Conservation (phyloP, 352 stramenopile species). For the Phytopythium vexans region DNA sequence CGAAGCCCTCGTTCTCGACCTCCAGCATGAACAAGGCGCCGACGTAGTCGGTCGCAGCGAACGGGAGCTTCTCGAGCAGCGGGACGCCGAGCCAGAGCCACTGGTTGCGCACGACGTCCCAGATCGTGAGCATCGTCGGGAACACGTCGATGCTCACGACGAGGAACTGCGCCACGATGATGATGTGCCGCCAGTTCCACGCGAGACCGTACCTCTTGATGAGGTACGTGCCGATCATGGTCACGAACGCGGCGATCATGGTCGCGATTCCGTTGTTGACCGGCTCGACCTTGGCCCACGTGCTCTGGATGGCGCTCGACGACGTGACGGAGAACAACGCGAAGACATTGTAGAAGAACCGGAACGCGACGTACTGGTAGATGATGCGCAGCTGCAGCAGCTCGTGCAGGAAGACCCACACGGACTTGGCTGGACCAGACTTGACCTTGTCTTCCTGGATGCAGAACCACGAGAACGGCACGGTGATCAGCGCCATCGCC, state of each 20-base stretch:
- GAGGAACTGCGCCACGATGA: slow-evolving; percentile 14
- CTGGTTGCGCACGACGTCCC: slow-evolving; percentile 36
- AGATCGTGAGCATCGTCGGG: slow-evolving; percentile 33
- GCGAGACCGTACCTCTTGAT: slow-evolving; percentile 29
- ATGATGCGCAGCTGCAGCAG: slow-evolving; percentile 28
- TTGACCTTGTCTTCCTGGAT: slow-evolving; percentile 21
- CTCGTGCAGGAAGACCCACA: slow-evolving; percentile 23
- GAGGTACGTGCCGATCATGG: slow-evolving; percentile 17
- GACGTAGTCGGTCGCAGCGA: slow-evolving; percentile 22
- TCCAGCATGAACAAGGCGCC: slow-evolving; percentile 35
- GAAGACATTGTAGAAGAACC: slow-evolving; percentile 34
- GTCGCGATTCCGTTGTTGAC: slow-evolving; percentile 43
- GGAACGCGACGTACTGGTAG: slow-evolving; percentile 34
- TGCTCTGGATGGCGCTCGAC: slow-evolving; percentile 30
- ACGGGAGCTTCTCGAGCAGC: slow-evolving; percentile 31
- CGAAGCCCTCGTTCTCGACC: slow-evolving; percentile 27
- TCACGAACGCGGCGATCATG: slow-evolving; percentile 28
- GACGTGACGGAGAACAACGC: slow-evolving; percentile 35
- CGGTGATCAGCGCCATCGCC: slow-evolving; percentile 13
- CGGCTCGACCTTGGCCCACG: slow-evolving; percentile 42
- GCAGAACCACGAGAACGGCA: slow-evolving; percentile 26
- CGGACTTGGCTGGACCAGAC: slow-evolving; percentile 6
- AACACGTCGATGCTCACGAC: slow-evolving; percentile 25
- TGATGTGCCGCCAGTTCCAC: slow-evolving; percentile 32
- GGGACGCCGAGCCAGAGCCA: slow-evolving; percentile 53